These are phyloP conservation scores for Solanum sparsipilum DNA, from an alignment of 257 asterid genomes.

Conservation along the genomic window DNA sequence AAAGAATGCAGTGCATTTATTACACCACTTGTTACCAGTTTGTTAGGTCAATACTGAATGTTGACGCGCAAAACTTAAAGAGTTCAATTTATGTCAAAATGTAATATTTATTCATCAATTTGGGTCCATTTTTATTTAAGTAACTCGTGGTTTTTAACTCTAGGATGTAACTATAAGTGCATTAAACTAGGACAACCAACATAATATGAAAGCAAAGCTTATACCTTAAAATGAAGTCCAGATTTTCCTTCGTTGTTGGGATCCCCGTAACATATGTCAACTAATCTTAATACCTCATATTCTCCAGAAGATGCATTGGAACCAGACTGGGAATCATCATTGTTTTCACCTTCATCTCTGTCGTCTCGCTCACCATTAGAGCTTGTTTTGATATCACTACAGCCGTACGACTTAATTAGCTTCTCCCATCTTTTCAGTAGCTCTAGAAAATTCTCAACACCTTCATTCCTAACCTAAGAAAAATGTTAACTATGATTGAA, in stretches of 20 bases:
- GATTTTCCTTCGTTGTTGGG: constrained; percentile 40
- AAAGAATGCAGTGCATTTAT: not conserved
- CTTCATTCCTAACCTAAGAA: constrained; percentile 69
- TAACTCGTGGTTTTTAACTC: not conserved
- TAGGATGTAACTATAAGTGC: not conserved
- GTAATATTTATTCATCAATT: not conserved
- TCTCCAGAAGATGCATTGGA: constrained; percentile 31
- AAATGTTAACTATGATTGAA: constrained; percentile 5
- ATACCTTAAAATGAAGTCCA: constrained; percentile 68
- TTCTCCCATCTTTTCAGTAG: constrained; percentile 67
- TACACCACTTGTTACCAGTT: not conserved
- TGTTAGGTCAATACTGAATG: not conserved
- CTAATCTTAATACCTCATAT: constrained; percentile 46
- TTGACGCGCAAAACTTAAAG: not conserved
- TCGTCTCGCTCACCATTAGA: constrained; percentile 17
- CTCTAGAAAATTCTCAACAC: constrained; percentile 69
- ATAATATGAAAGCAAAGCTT: not conserved
- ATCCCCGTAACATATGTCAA: constrained; percentile 74
- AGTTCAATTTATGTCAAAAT: not conserved
- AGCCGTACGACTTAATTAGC: constrained; percentile 38
- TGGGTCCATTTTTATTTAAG: not conserved
- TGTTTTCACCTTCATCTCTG: constrained; percentile 18
- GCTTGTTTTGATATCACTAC: constrained; percentile 25
- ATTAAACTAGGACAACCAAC: not conserved
- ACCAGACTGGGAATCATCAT: constrained; percentile 7